Evolutionary conservation across 805 yeast species (phyloP), one percentile per base, ranked within the genome.

Genomic region (Sugiyamaella floridensis): DNA sequence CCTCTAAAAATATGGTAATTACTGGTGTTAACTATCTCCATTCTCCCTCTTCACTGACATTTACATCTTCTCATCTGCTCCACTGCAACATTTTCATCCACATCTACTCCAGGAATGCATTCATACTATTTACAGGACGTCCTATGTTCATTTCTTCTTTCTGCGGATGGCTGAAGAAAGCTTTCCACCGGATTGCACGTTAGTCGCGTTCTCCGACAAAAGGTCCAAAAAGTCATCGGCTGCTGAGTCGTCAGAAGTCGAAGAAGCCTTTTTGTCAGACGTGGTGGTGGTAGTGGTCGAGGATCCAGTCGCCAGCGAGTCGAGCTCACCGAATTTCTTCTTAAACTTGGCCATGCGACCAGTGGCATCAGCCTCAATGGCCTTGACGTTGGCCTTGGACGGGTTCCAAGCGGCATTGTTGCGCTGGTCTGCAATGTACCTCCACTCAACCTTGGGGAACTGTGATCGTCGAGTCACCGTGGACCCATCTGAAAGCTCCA

Each of bases 401-500:
- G 89, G 88, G 70, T 93, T 93, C 97, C 97, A 93, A 51, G 86
- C 69, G 37, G 89, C 81, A 63, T 81, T 82, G 63, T 86, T 87
- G 71, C 96, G 81, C 75, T 86, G 95, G 69, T 93, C 99, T 49
- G 82, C 80, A 60, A 93, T 80, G 80, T 89, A 81, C 67, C 93
- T 77, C 62, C 87, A 74, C 64, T 93, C 97, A 50, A 79, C 83
- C 62, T 88, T 86, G 10, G 99, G 99, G 55, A 82, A 88, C 58
- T 86, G 95, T 0, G 96, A 82, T 62, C 86, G 78, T 70, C 99
- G 79, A 37, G 73, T 74, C 34, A 89, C 75, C 1, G 95, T 96
- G 29, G 97, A 86, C 1, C 99, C 99, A 67, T 93, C 99, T 59
- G 95, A 85, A 54, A 90, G 76, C 70, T 92, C 96, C n/a, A 93